Evolutionary conservation across 306 rosid species (phyloP).

Genomic region (Hippophae tibetana): DNA sequence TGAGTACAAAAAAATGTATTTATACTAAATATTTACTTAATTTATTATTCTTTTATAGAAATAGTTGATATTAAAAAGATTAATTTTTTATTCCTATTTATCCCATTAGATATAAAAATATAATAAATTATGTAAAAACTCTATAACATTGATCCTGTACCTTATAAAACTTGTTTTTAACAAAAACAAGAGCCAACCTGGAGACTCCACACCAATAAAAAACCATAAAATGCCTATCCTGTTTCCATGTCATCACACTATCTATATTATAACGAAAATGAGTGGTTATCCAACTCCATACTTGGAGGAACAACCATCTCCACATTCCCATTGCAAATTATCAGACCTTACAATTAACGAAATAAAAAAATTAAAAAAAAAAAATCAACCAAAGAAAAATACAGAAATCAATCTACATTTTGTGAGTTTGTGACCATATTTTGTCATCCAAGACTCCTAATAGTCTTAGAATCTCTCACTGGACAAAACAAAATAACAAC

Average conservation of each 20-base stretch:
- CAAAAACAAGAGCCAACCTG: conserved; percentile 10
- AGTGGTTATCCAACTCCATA: conserved; percentile 39
- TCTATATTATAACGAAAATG: conserved; percentile 34
- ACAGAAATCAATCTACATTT: conserved; percentile 3
- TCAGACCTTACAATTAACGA: conserved; percentile 21
- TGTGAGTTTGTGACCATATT: conserved; percentile 7
- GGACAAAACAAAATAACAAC: neutral
- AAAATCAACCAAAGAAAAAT: conserved; percentile 2
- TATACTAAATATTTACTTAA: too few species aligned
- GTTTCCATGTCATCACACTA: conserved; percentile 48
- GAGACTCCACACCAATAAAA: conserved; percentile 19
- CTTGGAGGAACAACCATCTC: conserved; percentile 23
- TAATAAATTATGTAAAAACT: too few species aligned
- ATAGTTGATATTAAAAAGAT: too few species aligned
- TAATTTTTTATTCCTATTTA: too few species aligned
- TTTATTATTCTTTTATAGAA: too few species aligned
- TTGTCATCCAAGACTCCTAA: conserved; percentile 7
- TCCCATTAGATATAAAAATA: too few species aligned
- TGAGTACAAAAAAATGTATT: too few species aligned
- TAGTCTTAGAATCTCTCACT: conserved; percentile 23
- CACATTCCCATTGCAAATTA: conserved; percentile 29
- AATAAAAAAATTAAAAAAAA: conserved; percentile 9
- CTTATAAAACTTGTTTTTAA: too few species aligned
- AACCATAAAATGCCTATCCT: conserved; percentile 48
- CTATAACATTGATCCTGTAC: too few species aligned